Percentiles rank a stretch among this genome's conserved stretches.
These are phyloP conservation scores for Penicillium sp. DNA, from an alignment of 2,329 filamentous ascomycete genomes.

Conservation along the genomic window DNA sequence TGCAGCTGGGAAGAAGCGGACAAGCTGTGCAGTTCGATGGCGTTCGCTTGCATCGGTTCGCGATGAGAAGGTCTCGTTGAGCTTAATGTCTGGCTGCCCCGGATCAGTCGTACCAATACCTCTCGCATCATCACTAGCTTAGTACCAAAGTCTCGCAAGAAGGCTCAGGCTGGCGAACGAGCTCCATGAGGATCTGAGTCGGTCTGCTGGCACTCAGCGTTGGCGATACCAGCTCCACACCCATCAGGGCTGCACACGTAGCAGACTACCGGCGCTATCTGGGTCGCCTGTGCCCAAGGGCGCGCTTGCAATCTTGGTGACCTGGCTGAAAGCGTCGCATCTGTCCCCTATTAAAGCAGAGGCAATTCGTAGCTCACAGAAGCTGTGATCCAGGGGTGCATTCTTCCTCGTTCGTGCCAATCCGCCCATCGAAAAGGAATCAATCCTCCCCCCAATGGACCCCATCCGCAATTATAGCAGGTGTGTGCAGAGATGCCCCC, in stretches of 20 bases:
- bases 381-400: background rate
- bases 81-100: too few relatives aligned
- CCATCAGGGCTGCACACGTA: conserved; percentile 39
- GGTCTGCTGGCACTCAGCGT: conserved; percentile 15
- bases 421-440: conserved; percentile 3
- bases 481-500: conserved; percentile 22
- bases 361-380: background rate
- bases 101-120: too few relatives aligned
- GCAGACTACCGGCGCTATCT: conserved; percentile 26
- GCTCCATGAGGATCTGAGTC: conserved; percentile 8
- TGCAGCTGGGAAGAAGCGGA: background rate
- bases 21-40: background rate
- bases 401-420: background rate
- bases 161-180: too few relatives aligned
- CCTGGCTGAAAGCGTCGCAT: conserved; percentile 2
- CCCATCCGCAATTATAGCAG: conserved; percentile 33
- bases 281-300: conserved; percentile 15
- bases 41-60: conserved; percentile 1
- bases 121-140: too few relatives aligned
- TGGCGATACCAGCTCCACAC: conserved; percentile 15
- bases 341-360: conserved; percentile 7
- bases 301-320: conserved; percentile 6
- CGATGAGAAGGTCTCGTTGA: too few relatives aligned
- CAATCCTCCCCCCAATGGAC: conserved; percentile 25
- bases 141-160: too few relatives aligned